Evolutionary conservation across 257 asterid genomes (phyloP).

Genomic region (Solanum raphanifolium): DNA sequence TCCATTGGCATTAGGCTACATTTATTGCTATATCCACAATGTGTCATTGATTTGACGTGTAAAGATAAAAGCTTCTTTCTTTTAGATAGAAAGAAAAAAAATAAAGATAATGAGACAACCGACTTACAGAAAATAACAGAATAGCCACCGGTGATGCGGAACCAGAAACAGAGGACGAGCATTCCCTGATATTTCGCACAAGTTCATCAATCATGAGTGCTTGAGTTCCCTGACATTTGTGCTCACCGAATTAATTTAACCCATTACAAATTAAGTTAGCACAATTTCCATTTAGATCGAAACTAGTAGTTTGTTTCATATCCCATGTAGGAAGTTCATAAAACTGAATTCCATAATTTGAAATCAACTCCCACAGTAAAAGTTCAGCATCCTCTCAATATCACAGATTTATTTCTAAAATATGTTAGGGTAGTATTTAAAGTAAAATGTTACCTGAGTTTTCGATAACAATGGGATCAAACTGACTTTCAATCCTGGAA

Average conservation of each 20-base stretch:
- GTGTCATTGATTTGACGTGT: not conserved
- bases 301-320: not conserved
- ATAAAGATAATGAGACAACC: not conserved
- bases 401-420: not conserved
- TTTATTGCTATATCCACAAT: not conserved
- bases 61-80: not conserved
- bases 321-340: not conserved
- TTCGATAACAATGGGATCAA: constrained; percentile 29
- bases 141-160: constrained; percentile 55
- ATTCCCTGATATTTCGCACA: constrained; percentile 49
- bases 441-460: not conserved
- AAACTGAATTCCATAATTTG: not conserved
- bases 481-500: constrained; percentile 55
- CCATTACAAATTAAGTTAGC: not conserved
- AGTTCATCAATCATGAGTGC: constrained; percentile 40
- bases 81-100: not conserved
- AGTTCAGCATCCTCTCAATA: not conserved
- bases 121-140: constrained; percentile 57
- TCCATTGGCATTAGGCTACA: not conserved
- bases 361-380: not conserved
- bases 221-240: constrained; percentile 17
- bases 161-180: constrained; percentile 43
- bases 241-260: not conserved
- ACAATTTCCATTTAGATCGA: not conserved
- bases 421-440: not conserved